Evolutionary conservation across 208 protist genomes (phyloP), one percentile per base, ranked within the genome.

Genomic region (Leishmania major): DNA sequence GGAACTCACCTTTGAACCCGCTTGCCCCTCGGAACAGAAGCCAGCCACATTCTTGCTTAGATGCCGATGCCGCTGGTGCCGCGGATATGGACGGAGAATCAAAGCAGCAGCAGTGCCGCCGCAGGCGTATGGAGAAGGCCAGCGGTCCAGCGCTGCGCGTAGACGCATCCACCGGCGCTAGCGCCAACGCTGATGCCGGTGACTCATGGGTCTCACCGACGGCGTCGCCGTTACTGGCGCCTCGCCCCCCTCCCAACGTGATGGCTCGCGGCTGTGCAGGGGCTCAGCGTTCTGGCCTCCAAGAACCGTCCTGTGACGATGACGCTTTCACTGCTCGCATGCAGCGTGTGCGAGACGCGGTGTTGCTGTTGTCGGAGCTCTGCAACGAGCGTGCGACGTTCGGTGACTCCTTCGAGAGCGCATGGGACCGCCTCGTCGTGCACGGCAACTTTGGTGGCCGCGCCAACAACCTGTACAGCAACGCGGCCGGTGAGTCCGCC

Each of bases 311-410:
- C 49, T 49, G 73, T 45, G 74, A 78, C 22, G 31, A 70, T 31
- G 78, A 84, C 75, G 78, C 49, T n/a, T 87, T 94, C 37, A 31
- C 73, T 0, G 77, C 72, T 15, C 87, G 90, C 37, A 85, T 85
- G 78, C 15, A 66, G 2, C 89, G 83, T n/a, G 84, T 94, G 15
- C 79, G 67, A 4, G 78, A 84, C 35, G 72, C 84, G 8, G 76
- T 94, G 2, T 40, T 88, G 77, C 74, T 88, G 37, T 72, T 96
- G 28, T 83, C 90, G 3, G 86, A 86, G 60, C 84, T 94, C 55
- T 96, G 93, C 67, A 81, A 85, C 11, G 93, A 96, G 82, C 82
- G 80, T 2, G 37, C 53, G 6, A 90, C 87, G n/a, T 91, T 87
- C 51, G 84, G 89, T 1, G 75, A 43, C 0, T 77, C 70, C 17